Base-by-base conservation (phyloP, 768 basidiomycete genomes). In the Nidularia pulvinata region DNA sequence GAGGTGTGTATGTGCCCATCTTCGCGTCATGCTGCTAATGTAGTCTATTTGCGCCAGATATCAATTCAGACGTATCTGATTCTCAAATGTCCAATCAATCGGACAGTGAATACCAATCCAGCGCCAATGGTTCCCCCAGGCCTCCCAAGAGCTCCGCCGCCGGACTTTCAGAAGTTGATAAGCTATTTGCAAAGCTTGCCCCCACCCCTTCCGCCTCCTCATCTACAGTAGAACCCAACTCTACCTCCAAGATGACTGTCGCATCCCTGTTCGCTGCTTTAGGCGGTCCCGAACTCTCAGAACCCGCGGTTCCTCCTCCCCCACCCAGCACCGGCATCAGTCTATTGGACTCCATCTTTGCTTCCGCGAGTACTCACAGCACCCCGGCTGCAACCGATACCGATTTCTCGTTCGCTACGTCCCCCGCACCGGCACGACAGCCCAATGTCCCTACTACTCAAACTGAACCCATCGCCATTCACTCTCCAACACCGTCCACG, bases 271-370 rank as follows among this genome's bases (percentile, higher is more conserved):
- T 84, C 43, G 77, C 75, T 39, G 69, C 70, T 30, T 53, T 73
- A 35, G 60, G 64, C 16, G 67, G 64, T 39, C 33, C 52, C 14
- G 60, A 67, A 1, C 48, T 55, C 35, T 36, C 58, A 19, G 44
- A 54, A 51, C 54, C 56, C 32, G 54, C 59, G 25, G 68, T 49
- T 59, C 61, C 68, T 39, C n/a, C n/a, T n/a, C 68, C 72, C 32
- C 58, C 72, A 59, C 25, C 62, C 55, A 50, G 64, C 57, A 61
- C 80, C 16, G 86, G 89, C 6, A 72, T 80, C 47, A 72, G 80
- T 14, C 73, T 92, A 33, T 70, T 92, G 14, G 76, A 88, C 57
- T 78, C 81, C 10, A 88, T 92, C 42, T 91, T 92, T 63, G 89
- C 89, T 3, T 91, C 89, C 5, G 89, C 84, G 4, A 69, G 56